phyloP scores from a whole-genome alignment of 1,284 basidiomycete genomes.

The Paramarasmius palmivorus region DNA sequence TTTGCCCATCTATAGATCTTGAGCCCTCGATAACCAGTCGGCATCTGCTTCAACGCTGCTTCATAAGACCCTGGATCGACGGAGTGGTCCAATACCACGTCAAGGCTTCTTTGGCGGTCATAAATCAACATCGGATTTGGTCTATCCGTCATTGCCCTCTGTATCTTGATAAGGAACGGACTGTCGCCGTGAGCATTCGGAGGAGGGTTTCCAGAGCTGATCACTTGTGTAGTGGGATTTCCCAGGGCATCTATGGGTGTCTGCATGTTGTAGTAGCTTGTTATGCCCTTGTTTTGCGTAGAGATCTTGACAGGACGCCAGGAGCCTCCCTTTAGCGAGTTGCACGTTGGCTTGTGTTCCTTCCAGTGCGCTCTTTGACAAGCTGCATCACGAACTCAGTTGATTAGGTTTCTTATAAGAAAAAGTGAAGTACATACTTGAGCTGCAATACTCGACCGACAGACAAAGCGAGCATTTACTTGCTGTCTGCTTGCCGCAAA shows the following conservation, averaged over 20 bases:
- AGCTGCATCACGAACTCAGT: background rate
- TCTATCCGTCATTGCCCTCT: slow-evolving; percentile 23
- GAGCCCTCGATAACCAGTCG: slow-evolving; percentile 17
- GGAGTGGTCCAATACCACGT: slow-evolving; percentile 25
- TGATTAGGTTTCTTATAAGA: background rate
- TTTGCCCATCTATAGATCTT: slow-evolving; percentile 35
- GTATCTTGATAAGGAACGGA: slow-evolving; percentile 43
- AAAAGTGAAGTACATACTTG: background rate
- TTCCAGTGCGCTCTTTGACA: background rate
- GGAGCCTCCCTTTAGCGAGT: background rate
- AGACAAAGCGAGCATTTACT: slow-evolving; percentile 1
- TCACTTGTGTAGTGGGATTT: no score
- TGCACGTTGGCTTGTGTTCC: background rate
- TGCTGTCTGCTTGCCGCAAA: background rate
- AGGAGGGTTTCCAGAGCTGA: slow-evolving; percentile 9
- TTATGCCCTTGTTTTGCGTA: background rate
- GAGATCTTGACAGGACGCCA: background rate
- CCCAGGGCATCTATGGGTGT: no score
- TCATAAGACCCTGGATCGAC: slow-evolving; percentile 20
- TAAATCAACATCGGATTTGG: slow-evolving; percentile 34
- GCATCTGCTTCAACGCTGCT: slow-evolving; percentile 17
- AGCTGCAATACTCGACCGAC: background rate
- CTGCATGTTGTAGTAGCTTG: background rate
- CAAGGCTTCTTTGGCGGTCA: slow-evolving; percentile 38
- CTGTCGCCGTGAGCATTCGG: slow-evolving; percentile 35